Conservation (phyloP, 352 stramenopile species). For the Phytophthora sansomeana region DNA sequence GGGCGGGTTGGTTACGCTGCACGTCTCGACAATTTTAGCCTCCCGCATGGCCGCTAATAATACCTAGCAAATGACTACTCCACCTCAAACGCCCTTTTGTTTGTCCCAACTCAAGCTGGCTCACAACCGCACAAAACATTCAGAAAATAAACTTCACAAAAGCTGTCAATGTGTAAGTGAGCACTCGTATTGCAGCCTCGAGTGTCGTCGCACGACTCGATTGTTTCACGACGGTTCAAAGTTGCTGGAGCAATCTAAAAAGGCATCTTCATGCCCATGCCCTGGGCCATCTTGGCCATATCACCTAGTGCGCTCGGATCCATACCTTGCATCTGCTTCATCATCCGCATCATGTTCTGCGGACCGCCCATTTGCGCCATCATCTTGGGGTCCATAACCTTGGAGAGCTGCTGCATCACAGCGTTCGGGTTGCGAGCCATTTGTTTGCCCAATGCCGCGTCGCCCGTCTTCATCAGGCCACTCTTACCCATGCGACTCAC, state of each 20-base stretch:
- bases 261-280: slow-evolving; percentile 85
- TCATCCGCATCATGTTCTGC: slow-evolving; percentile 93
- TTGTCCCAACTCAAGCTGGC: background rate
- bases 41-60: slow-evolving; percentile 18
- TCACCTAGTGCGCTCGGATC: slow-evolving; percentile 76
- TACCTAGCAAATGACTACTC: slow-evolving; percentile 4
- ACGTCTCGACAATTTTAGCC: slow-evolving; percentile 30
- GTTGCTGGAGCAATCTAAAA: slow-evolving; percentile 53
- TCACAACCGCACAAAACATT: background rate
- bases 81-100: background rate
- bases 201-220: slow-evolving; percentile 22
- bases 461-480: slow-evolving; percentile 92
- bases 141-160: slow-evolving; percentile 23
- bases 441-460: slow-evolving; percentile 91
- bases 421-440: slow-evolving; percentile 97
- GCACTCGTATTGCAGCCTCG: slow-evolving; percentile 30
- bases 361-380: slow-evolving; percentile 86
- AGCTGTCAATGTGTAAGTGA: slow-evolving; percentile 30
- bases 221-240: slow-evolving; percentile 6
- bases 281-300: slow-evolving; percentile 80
- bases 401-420: slow-evolving; percentile 97
- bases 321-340: slow-evolving; percentile 95
- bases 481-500: slow-evolving; percentile 98
- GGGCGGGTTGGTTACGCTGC: slow-evolving; percentile 32
- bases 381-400: slow-evolving; percentile 95